Percentiles rank a stretch among this genome's conserved stretches.
Evolutionary conservation across 2,329 filamentous ascomycete species (phyloP).

Genomic region (Colletotrichum phormii): DNA sequence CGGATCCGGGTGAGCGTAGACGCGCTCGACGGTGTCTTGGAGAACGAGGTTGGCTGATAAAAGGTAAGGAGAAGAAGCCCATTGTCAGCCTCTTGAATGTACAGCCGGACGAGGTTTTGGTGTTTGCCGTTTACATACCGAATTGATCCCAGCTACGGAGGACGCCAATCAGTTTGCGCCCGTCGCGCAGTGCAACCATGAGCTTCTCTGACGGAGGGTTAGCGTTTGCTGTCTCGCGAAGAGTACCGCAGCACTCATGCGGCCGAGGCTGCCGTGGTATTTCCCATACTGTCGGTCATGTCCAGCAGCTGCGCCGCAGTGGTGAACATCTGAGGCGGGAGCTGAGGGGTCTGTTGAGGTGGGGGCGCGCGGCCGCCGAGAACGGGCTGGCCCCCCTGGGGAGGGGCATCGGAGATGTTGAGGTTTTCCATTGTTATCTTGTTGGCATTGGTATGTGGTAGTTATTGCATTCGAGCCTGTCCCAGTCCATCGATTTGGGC

Average conservation of each 20-base stretch:
- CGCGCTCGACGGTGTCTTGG: conserved; percentile 89
- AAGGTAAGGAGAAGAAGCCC: background rate
- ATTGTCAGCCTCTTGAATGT: background rate
- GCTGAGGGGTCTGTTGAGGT: conserved; percentile 62
- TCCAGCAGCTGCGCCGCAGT: conserved; percentile 96
- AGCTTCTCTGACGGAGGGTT: conserved; percentile 80
- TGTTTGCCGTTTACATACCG: conserved; percentile 68
- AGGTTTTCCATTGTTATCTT: conserved; percentile 64
- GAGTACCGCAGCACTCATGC: background rate
- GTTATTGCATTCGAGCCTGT: conserved; percentile 32
- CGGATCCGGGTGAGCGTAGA: conserved; percentile 70
- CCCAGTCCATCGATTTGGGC: conserved; percentile 36
- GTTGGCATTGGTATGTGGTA: conserved; percentile 34
- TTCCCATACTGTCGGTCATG: conserved; percentile 89
- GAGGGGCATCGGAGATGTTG: conserved; percentile 61
- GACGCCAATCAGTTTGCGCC: conserved; percentile 92
- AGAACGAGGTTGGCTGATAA: conserved; percentile 90
- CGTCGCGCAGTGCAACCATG: conserved; percentile 89
- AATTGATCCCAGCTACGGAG: conserved; percentile 98
- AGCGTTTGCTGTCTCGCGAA: conserved; percentile 13
- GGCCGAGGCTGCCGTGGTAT: conserved; percentile 39
- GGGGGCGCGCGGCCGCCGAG: conserved; percentile 48
- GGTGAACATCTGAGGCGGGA: conserved; percentile 97
- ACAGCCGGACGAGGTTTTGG: conserved; percentile 22
- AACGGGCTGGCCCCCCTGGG: conserved; percentile 48